Base-by-base conservation (phyloP, 129 eudicot genomes). In the Logfia minima region DNA sequence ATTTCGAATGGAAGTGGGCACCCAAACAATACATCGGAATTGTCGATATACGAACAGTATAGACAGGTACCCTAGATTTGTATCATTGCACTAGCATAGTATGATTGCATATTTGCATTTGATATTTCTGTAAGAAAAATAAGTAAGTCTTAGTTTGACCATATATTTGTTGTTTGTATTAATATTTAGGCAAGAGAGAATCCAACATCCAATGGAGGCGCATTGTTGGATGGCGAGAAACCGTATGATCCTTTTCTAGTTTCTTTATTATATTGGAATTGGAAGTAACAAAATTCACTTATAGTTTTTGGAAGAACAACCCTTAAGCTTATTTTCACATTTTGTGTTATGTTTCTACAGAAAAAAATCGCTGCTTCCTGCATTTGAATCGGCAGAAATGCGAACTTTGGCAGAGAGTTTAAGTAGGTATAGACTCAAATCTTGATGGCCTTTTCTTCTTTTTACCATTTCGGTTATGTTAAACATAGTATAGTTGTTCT, bases 321-420 rank as follows among this genome's bases (percentile, higher is more conserved):
- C 6, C 28, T 62, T 28, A 63, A 18, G 58, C 18, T 63, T 52
- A n/a, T 65, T 72, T 37, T 56, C 3, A 41, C 29, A 4, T 75
- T 39, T 82, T 32, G 59, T 76, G 5, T 76, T 53, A 69, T 43
- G 19, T 29, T 68, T 68, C 63, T 72, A 71, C 94, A 95, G 99
- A 86, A 94, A 75, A 73, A 89, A 83, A 75, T 79, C 97, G 79
- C 76, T 88, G 80, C 86, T 95, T 80, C 99, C 99, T 80, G 81
- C 96, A 81, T 92, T 95, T 79, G 99, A 95, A 81, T 90, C 92
- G 65, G 92, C 90, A 52, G 99, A 95, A 89, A 92, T 85, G 89
- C 96, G 99, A 68, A 85, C 89, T 62, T 85, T 95, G 76, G 99
- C 97, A 70, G 99, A 95, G 82, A 92, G 94, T 81, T 86, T 95